Percentiles rank a stretch among this genome's conserved stretches.
Evolutionary conservation across 257 asterid species (phyloP).

Genomic region (Nicotiana paniculata): DNA sequence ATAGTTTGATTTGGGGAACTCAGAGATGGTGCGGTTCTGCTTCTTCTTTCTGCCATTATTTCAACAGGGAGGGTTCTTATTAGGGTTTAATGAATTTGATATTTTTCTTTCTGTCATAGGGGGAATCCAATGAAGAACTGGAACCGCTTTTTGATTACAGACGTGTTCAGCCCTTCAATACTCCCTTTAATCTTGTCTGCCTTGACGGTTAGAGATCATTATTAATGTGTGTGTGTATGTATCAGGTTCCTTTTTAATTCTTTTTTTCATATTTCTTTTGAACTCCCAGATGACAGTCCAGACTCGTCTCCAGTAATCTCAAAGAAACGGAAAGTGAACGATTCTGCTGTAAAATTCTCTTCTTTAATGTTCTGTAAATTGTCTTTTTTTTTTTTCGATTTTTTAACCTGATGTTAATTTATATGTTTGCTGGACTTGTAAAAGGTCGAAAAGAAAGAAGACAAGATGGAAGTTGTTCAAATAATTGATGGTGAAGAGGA

Average conservation of each 20-base stretch:
- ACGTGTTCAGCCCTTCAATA: conserved; percentile 62
- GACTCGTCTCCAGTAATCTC: conserved; percentile 43
- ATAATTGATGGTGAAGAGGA: conserved; percentile 50
- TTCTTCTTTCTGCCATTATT: neutral
- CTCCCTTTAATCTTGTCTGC: conserved; percentile 32
- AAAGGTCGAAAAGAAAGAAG: conserved; percentile 39
- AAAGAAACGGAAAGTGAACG: conserved; percentile 43
- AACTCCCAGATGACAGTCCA: conserved; percentile 49
- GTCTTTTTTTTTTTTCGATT: neutral
- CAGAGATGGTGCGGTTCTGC: neutral
- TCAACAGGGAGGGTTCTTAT: neutral
- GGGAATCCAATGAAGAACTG: conserved; percentile 58
- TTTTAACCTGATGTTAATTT: conserved; percentile 6
- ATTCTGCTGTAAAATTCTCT: conserved; percentile 32
- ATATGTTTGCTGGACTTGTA: conserved; percentile 6
- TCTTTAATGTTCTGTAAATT: neutral
- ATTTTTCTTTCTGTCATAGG: conserved; percentile 24
- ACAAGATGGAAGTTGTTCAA: conserved; percentile 25
- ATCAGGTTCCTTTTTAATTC: neutral
- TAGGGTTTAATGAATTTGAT: neutral
- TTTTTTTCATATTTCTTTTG: conserved; percentile 5
- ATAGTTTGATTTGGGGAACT: neutral
- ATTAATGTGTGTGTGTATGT: neutral
- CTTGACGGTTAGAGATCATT: conserved; percentile 35
- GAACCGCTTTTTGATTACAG: conserved; percentile 93